These are phyloP conservation scores for Endotrypanum monterogeii DNA, from an alignment of 208 protist genomes.

Conservation along the genomic window DNA sequence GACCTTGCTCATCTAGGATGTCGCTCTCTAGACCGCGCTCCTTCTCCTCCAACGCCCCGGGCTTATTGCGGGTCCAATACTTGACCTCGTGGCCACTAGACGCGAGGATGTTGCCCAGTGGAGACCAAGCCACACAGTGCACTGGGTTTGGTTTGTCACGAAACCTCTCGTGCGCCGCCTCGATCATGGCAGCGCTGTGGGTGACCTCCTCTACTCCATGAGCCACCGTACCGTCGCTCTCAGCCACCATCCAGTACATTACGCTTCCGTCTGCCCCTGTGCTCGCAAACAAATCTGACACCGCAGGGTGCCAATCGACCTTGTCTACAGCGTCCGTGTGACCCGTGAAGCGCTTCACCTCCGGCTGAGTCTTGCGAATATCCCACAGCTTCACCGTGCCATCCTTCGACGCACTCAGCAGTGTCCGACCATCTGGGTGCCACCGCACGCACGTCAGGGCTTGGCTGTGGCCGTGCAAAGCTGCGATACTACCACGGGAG, in stretches of 20 bases:
- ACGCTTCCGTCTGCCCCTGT: constrained; percentile 76
- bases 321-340: constrained; percentile 77
- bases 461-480: constrained; percentile 83
- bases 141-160: constrained; percentile 80
- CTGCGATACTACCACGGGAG: constrained; percentile 70
- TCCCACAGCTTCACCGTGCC: constrained; percentile 85
- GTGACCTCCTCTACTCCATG: constrained; percentile 66
- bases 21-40: constrained; percentile 74
- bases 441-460: constrained; percentile 80
- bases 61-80: constrained; percentile 89
- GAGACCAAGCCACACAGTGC: constrained; percentile 77
- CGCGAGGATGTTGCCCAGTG: constrained; percentile 79
- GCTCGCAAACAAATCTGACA: constrained; percentile 76
- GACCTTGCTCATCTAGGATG: constrained; percentile 52
- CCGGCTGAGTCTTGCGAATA: constrained; percentile 73
- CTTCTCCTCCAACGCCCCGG: constrained; percentile 83
- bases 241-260: constrained; percentile 86
- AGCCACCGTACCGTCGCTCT: constrained; percentile 62
- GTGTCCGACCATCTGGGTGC: constrained; percentile 74
- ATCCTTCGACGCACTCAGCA: constrained; percentile 85
- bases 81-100: constrained; percentile 83
- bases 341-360: constrained; percentile 75
- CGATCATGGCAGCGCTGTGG: constrained; percentile 61
- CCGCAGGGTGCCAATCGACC: constrained; percentile 82
- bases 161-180: constrained; percentile 82